Conservation (phyloP, 306 rosid species). For the Fragaria ananassa region DNA sequence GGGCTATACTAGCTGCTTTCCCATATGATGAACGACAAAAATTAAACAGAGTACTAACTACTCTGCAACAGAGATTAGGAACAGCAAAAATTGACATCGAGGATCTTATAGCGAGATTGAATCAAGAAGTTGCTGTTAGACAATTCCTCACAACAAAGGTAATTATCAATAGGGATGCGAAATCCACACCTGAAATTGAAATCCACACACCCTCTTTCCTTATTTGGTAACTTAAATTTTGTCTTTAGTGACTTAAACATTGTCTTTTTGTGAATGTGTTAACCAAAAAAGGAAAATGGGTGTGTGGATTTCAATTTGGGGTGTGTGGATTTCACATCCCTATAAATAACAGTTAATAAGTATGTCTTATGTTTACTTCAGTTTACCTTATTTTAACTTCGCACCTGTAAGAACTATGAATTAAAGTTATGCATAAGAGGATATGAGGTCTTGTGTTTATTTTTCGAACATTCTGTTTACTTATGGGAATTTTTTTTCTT, state of each 20-base stretch:
- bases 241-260: too few relatives aligned
- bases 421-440: too few relatives aligned
- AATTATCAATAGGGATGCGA: too few relatives aligned
- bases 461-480: neutral
- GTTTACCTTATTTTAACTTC: neutral
- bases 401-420: neutral
- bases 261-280: too few relatives aligned
- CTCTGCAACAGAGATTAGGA: slow-evolving; percentile 59
- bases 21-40: slow-evolving; percentile 54
- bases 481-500: slow-evolving; percentile 7
- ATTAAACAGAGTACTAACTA: slow-evolving; percentile 58
- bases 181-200: too few relatives aligned
- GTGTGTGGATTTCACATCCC: too few relatives aligned
- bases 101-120: slow-evolving; percentile 78
- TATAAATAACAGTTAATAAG: neutral
- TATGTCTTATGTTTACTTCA: neutral
- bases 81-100: slow-evolving; percentile 69
- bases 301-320: too few relatives aligned
- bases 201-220: too few relatives aligned
- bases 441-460: neutral
- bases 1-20: slow-evolving; percentile 41
- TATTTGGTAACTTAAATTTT: too few relatives aligned
- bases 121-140: slow-evolving; percentile 82
- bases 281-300: too few relatives aligned
- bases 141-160: slow-evolving; percentile 81